Conservation (phyloP, 768 basidiomycete species). For the Lactarius vividus region DNA sequence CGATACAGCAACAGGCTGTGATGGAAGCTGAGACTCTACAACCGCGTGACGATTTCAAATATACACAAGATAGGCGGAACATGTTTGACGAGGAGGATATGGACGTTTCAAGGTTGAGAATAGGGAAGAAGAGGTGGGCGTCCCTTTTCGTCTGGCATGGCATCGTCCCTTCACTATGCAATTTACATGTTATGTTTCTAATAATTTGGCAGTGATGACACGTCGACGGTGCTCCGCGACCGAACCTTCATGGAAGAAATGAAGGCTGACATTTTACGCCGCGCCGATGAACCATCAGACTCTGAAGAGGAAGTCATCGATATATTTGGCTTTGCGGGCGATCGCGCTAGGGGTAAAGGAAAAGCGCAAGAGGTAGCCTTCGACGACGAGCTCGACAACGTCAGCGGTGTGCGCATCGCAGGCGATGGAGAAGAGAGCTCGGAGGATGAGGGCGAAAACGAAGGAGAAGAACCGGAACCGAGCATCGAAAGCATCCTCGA, state of each 20-base stretch:
- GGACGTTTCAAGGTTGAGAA: slow-evolving; percentile 54
- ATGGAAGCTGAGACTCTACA: slow-evolving; percentile 13
- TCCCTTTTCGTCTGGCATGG: not conserved
- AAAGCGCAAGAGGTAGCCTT: slow-evolving; percentile 38
- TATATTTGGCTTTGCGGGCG: slow-evolving; percentile 32
- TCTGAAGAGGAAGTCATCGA: slow-evolving; percentile 51
- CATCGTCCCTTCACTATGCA: not conserved
- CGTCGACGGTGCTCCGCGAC: slow-evolving; percentile 52
- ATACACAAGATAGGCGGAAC: slow-evolving; percentile 56
- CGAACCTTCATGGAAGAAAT: slow-evolving; percentile 62
- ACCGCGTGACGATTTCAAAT: slow-evolving; percentile 29
- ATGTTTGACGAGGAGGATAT: slow-evolving; percentile 72
- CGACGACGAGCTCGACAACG: slow-evolving; percentile 55
- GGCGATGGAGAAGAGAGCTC: slow-evolving; percentile 62
- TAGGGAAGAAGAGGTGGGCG: slow-evolving; percentile 65
- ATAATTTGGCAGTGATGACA: slow-evolving; percentile 42
- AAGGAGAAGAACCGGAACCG: slow-evolving; percentile 31
- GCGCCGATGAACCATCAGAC: slow-evolving; percentile 63
- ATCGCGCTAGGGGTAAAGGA: slow-evolving; percentile 22
- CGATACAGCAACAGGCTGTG: slow-evolving; percentile 31
- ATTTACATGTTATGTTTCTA: slow-evolving; percentile 16
- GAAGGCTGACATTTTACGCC: slow-evolving; percentile 79
- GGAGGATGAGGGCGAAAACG: slow-evolving; percentile 36
- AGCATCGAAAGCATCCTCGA: slow-evolving; percentile 63
- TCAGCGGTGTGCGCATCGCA: slow-evolving; percentile 45